These are phyloP conservation scores for Vinca major DNA, from an alignment of 305 asterid species.

Conservation along the genomic window DNA sequence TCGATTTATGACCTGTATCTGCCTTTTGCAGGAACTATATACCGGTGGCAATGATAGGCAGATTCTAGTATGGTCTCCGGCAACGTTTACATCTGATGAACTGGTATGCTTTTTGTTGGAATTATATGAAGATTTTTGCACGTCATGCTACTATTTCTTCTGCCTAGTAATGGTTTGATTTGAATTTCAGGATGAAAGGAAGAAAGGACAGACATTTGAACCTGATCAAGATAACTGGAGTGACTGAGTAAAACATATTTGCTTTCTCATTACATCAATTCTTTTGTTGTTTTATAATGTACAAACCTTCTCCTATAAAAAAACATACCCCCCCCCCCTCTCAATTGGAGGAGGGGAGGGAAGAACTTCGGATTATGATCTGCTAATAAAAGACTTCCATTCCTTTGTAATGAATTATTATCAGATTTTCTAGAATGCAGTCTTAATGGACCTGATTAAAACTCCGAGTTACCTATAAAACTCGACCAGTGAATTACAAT, in stretches of 20 bases:
- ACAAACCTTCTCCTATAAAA: too few relatives aligned
- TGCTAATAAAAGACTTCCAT: too few relatives aligned
- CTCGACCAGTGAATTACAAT: too few relatives aligned
- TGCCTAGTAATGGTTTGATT: slow-evolving; percentile 8
- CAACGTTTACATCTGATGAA: slow-evolving; percentile 38
- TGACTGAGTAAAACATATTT: slow-evolving; percentile 31
- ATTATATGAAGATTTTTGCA: background rate
- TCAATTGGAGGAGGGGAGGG: too few relatives aligned
- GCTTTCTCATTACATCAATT: too few relatives aligned
- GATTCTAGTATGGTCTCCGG: slow-evolving; percentile 85
- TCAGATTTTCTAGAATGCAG: too few relatives aligned
- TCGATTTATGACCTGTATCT: background rate
- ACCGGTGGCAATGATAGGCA: slow-evolving; percentile 72
- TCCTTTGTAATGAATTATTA: too few relatives aligned
- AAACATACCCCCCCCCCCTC: too few relatives aligned
- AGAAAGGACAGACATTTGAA: slow-evolving; percentile 33
- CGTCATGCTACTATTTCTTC: background rate
- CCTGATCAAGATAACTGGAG: slow-evolving; percentile 84
- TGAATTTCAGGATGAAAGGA: slow-evolving; percentile 47
- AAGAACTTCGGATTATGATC: too few relatives aligned
- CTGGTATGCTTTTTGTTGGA: slow-evolving; percentile 26
- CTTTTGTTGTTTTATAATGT: too few relatives aligned
- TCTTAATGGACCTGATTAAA: too few relatives aligned
- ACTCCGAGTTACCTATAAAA: too few relatives aligned
- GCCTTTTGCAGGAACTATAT: slow-evolving; percentile 50